Base-by-base conservation (phyloP, 306 rosid genomes). In the Malus asiatica region DNA sequence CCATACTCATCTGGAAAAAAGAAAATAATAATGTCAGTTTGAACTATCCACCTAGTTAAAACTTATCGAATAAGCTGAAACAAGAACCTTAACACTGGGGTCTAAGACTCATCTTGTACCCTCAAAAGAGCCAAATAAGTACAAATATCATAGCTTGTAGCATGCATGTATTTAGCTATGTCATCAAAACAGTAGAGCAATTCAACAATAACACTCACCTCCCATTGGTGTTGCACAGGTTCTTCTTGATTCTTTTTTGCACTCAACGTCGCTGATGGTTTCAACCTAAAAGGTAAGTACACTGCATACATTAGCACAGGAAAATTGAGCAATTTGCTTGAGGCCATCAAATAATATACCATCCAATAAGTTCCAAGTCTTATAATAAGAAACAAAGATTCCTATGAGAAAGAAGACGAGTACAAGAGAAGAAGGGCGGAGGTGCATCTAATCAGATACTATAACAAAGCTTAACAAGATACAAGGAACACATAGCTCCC, bases 1-100 rank as follows among this genome's bases (percentile, higher is more conserved):
- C 97, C 70, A 73, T 74, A 78, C 90, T 95, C 86, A 85, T 86
- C 98, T 92, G 91, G 88, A 83, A 33, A 66, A 23, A 82, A 52
- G 14, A 87, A 77, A 40, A 61, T 10, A 77, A 32, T 14, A 77
- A 20, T 5, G 29, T 78, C 78, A 78, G 62, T 69, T 79, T 73
- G 45, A 78, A 60, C 35, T 35, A 66, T 19, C 13, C 25, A 40
- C n/a, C 19, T 4, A 19, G 46, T 76, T 46, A 46, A 38, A 63
- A 59, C 32, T 44, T 51, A 59, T 10, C 29, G 45, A 59, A 68
- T 30, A 11, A 60, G 55, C n/a, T 52, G 45, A 38, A 51, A 79
- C 30, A 40, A 65, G 73, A 77, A 44, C 6, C 40, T 10, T 10
- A 53, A 23, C 30, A 25, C 25, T 59, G 14, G 15, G 38, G 22